Evolutionary conservation across 257 asterid species (phyloP), one percentile per base, ranked within the genome.

Genomic region (Paraleonurus japonicus): DNA sequence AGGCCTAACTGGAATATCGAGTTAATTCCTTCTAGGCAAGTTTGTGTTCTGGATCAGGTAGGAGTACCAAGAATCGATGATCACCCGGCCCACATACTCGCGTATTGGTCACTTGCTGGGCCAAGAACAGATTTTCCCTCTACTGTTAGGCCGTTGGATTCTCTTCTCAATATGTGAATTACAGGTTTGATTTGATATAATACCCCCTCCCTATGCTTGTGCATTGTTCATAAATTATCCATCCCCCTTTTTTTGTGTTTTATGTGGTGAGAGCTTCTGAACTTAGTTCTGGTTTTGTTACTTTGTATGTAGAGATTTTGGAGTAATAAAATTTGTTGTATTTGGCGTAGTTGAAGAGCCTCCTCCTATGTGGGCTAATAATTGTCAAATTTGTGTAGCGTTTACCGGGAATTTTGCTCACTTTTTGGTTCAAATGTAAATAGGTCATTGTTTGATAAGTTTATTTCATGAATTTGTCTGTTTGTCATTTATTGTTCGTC

Each of bases 81-180:
- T 60, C 92, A 90, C 75, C 97, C 93, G 0, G 95, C 97, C 1
- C 98, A 92, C 7, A 85, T 92, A 68, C 90, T 92, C 51, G 97
- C 96, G 0, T 92, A 92, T 66, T 90, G 88, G 80, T 90, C 98
- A 0, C 97, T 92, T 41, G 95, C 96, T 2, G 98, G 98, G 7
- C 90, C 72, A 61, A 85, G 98, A 82, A 87, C 83, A 1, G 98
- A 92, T 79, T 92, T 78, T 77, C 96, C 98, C 0, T 67, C 75
- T 2, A 61, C 87, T 2, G 98, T 90, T 24, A 43, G 15, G 75
- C 92, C 95, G 17, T 58, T 88, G 82, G 79, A 70, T 33, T 37
- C 61, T 32, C 69, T 35, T 37, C 64, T 55, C 23, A 39, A 69
- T 68, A 20, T 39, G 48, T 64, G 23, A 59, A 41, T 65, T 15